These are phyloP conservation scores for Tylopilus subfusipes DNA, from an alignment of 768 basidiomycete species.

Conservation along the genomic window DNA sequence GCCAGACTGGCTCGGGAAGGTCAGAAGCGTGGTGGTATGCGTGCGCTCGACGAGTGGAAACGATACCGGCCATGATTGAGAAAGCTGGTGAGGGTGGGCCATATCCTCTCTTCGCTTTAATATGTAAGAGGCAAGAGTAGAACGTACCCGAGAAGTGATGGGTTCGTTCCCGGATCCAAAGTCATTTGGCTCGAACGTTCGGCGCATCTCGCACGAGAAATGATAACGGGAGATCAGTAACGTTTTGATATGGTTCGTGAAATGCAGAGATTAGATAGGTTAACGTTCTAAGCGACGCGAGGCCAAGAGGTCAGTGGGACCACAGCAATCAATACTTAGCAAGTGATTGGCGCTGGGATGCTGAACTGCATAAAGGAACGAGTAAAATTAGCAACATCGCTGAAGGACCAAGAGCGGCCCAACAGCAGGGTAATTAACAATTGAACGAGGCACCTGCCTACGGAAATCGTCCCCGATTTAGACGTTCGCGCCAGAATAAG, in stretches of 20 bases:
- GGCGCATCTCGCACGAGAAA: neutral
- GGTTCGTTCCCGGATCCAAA: neutral
- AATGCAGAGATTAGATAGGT: neutral
- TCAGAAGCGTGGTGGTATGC: conserved; percentile 5
- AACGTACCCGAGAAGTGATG: neutral
- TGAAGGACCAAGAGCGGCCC: neutral
- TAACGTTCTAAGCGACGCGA: neutral
- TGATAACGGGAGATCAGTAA: neutral
- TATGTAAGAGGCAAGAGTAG: neutral
- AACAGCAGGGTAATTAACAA: neutral
- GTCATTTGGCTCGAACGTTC: neutral
- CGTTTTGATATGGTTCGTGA: neutral
- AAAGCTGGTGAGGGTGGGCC: conserved; percentile 6
- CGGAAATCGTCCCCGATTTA: neutral
- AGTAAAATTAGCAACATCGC: neutral
- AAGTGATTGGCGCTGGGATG: neutral
- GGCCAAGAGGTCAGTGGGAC: neutral
- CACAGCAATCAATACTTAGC: neutral
- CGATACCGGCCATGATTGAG: conserved; percentile 10
- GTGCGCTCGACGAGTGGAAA: neutral
- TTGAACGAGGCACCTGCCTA: neutral
- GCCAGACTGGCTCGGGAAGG: conserved; percentile 27
- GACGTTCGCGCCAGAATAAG: neutral
- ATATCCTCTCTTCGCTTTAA: neutral
- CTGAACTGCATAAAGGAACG: neutral